Conservation (phyloP, 1,139 yeast genomes). For the Saccharomyces pastorianus region DNA sequence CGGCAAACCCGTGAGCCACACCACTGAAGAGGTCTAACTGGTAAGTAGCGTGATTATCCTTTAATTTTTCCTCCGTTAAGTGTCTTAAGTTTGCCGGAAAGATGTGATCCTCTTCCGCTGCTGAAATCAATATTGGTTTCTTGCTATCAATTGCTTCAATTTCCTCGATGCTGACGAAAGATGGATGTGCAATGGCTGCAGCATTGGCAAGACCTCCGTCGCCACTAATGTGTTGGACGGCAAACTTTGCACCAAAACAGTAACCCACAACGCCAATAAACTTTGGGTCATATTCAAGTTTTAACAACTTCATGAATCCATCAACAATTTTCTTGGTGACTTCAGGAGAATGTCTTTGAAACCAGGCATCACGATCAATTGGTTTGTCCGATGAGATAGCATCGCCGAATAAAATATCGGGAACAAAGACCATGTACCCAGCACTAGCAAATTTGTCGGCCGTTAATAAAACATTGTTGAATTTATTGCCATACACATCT, state of each 20-base stretch:
- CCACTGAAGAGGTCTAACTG: constrained; percentile 55
- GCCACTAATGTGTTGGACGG: constrained; percentile 43
- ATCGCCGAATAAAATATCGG: constrained; percentile 64
- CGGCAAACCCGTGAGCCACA: constrained; percentile 66
- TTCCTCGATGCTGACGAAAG: constrained; percentile 58
- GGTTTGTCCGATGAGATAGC: constrained; percentile 28
- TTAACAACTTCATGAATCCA: constrained; percentile 39
- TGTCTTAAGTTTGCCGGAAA: constrained; percentile 59
- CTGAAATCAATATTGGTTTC: constrained; percentile 59
- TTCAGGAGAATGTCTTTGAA: constrained; percentile 44
- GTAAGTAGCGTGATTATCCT: constrained; percentile 44
- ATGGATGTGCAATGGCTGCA: constrained; percentile 77
- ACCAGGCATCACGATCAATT: constrained; percentile 43
- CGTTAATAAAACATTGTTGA: constrained; percentile 44
- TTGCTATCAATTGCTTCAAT: constrained; percentile 40
- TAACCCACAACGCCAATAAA: constrained; percentile 61
- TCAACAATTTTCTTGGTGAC: constrained; percentile 38
- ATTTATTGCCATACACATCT: constrained; percentile 59
- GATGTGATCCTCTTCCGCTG: constrained; percentile 59
- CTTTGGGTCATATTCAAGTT: constrained; percentile 40
- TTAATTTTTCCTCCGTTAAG: constrained; percentile 52
- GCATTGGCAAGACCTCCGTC: constrained; percentile 43
- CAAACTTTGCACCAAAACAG: constrained; percentile 78
- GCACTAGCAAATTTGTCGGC: constrained; percentile 65
- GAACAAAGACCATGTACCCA: constrained; percentile 61